Evolutionary conservation across 768 basidiomycete species (phyloP).

Genomic region (Amanita rubescens): DNA sequence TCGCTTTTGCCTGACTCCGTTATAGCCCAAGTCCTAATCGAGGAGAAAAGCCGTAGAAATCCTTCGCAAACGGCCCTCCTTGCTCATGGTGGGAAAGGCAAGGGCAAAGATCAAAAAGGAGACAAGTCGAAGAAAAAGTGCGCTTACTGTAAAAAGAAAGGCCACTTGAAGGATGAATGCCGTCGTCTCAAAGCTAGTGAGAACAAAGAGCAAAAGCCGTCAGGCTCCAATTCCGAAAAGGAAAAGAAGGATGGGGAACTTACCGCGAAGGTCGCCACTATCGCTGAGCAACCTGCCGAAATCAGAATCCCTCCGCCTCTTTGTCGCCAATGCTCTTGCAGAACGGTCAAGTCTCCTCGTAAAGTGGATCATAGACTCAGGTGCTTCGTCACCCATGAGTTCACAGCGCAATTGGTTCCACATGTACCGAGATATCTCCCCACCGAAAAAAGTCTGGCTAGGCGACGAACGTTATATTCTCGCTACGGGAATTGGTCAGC

Average conservation of each 20-base stretch:
- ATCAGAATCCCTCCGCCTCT: too few species aligned
- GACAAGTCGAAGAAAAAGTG: constrained; percentile 10
- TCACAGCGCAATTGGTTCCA: constrained; percentile 11
- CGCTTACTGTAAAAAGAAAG: constrained; percentile 13
- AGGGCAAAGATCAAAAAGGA: background rate
- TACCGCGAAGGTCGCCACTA: too few species aligned
- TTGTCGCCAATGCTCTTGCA: too few species aligned
- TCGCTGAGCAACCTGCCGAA: too few species aligned
- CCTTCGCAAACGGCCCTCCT: constrained; percentile 9
- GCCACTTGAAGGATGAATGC: constrained; percentile 14
- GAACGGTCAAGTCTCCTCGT: too few species aligned
- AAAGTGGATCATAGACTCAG: constrained; percentile 14
- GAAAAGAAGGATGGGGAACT: too few species aligned
- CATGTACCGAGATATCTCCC: background rate
- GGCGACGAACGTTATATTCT: constrained; percentile 12
- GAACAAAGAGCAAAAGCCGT: too few species aligned
- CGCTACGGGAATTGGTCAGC: constrained; percentile 1
- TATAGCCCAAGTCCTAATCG: constrained; percentile 12
- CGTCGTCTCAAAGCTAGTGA: constrained; percentile 1
- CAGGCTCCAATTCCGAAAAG: too few species aligned
- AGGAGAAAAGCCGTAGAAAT: constrained; percentile 9
- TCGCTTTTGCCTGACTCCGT: constrained; percentile 7
- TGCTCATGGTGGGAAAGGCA: too few species aligned
- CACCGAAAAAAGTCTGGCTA: constrained; percentile 11
- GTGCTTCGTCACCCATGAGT: constrained; percentile 11